Evolutionary conservation across 495 filamentous ascomycete species (phyloP), one percentile per base, ranked within the genome.

Genomic region (Jackrogersella multiformis): DNA sequence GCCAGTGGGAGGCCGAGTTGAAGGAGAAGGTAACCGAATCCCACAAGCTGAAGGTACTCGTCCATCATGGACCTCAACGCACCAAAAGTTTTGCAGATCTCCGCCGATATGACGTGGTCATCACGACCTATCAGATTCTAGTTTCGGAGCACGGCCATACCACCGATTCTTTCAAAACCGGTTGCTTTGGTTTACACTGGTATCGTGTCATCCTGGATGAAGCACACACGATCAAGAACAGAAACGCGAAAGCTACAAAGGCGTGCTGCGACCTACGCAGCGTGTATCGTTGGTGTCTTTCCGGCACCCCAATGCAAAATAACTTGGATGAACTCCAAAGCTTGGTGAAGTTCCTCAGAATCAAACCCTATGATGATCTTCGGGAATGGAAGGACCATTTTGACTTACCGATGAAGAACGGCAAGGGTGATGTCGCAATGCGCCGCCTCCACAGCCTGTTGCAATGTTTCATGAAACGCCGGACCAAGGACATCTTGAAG

Each of bases 141-240:
- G 92, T 94, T 12, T 97, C 95, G 2, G 95, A 99, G 66, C 88
- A 93, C 62, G 88, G 85, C 2, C 86, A 86, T 60, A 86, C 87
- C 32, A 86, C 86, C 20, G 64, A 62, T 9, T 76, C 76, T 13
- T 79, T 88, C 16, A 90, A 93, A 66, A 84, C 89, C 38, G 94
- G 94, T 8, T 92, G 94, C 61, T 97, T 98, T 71, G 92, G 91
- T 45, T 79, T 97, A 6, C 87, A 94, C 73, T 99, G 95, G 95
- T 97, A 92, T 74, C 91, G 95, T 16, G 87, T 97, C 61, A 94
- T 99, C 51, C 84, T 98, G 13, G 95, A 99, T 64, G 95, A 99
- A 79, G 95, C 95, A 3, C 95, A 97, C 77, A 96, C 91, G 21
- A 98, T 99, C 82, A 98, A 98, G 78, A 99, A 99, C 76, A 89